Conservation (phyloP, 1,139 yeast genomes). For the Yamadazyma sp. region DNA sequence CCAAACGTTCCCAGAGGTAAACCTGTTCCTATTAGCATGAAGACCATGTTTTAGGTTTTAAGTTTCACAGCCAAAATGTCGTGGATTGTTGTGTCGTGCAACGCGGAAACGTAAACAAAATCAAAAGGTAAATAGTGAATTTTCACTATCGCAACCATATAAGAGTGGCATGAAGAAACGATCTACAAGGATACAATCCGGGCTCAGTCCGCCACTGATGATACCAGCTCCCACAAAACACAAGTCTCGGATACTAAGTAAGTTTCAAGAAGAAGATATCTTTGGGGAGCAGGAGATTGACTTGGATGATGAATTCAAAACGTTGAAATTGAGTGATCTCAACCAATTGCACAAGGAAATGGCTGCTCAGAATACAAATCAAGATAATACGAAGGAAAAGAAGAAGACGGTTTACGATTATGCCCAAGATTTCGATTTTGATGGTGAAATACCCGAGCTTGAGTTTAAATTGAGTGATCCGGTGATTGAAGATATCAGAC, state of each 20-base stretch:
- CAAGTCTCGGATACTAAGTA: slow-evolving; percentile 17
- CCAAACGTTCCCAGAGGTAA: slow-evolving; percentile 15
- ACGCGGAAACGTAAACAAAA: slow-evolving; percentile 6
- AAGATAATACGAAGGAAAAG: background rate
- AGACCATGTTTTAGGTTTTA: slow-evolving; percentile 7
- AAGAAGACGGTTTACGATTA: slow-evolving; percentile 11
- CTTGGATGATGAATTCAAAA: slow-evolving; percentile 24
- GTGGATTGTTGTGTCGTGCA: background rate
- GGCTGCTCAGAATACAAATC: slow-evolving; percentile 16
- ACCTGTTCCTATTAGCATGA: slow-evolving; percentile 17
- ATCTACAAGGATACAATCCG: slow-evolving; percentile 10
- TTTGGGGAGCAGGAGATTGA: slow-evolving; percentile 28
- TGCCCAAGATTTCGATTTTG: slow-evolving; percentile 11
- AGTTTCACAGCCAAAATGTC: slow-evolving; percentile 3
- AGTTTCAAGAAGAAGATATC: slow-evolving; percentile 28
- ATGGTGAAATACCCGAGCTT: slow-evolving; percentile 12
- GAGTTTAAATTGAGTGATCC: slow-evolving; percentile 10
- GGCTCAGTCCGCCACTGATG: slow-evolving; percentile 13
- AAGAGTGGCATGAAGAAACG: slow-evolving; percentile 11
- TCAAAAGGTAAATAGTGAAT: slow-evolving; percentile 1
- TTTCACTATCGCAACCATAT: too few relatives aligned
- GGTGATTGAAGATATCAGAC: slow-evolving; percentile 4
- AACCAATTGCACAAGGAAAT: slow-evolving; percentile 5
- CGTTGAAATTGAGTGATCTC: slow-evolving; percentile 20
- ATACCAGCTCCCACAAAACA: slow-evolving; percentile 6